phyloP scores from a whole-genome alignment of 106 monocot genomes.

The Posidonia australis region DNA sequence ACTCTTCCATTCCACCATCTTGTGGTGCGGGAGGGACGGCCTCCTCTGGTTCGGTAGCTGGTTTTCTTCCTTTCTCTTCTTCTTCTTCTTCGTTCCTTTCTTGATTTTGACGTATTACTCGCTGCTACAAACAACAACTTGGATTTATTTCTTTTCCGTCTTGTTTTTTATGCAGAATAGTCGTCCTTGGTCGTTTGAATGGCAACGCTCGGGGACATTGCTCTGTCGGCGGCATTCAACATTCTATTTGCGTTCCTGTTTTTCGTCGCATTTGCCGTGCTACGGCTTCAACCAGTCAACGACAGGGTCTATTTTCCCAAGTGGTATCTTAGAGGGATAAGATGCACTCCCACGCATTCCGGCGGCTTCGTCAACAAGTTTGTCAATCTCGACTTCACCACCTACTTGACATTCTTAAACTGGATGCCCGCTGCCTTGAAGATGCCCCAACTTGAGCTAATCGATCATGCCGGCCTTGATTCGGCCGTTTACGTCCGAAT shows the following conservation, averaged over 20 bases:
- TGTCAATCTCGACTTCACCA: conserved; percentile 47
- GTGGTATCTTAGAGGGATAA: conserved; percentile 82
- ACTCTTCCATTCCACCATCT: too few species aligned
- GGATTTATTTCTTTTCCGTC: too few species aligned
- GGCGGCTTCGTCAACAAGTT: conserved; percentile 47
- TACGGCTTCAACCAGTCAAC: conserved; percentile 88
- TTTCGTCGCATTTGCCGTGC: conserved; percentile 62
- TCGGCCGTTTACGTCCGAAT: conserved; percentile 77
- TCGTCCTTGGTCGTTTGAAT: too few species aligned
- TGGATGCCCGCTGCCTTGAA: conserved; percentile 91
- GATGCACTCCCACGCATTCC: conserved; percentile 52
- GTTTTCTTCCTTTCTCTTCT: too few species aligned
- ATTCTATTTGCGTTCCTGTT: conserved; percentile 65
- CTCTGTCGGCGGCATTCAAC: conserved; percentile 63
- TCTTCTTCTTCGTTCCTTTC: too few species aligned
- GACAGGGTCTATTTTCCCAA: conserved; percentile 95
- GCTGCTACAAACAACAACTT: too few species aligned
- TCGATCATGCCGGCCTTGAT: conserved; percentile 87
- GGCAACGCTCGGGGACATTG: conserved; percentile 72
- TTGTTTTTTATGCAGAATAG: too few species aligned
- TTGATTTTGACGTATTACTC: too few species aligned
- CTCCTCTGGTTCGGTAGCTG: too few species aligned
- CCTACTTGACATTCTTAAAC: conserved; percentile 69
- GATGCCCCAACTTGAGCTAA: conserved; percentile 88
- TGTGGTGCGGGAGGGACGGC: too few species aligned